Evolutionary conservation across 345 rosid genomes (phyloP).

Genomic region (Eucalyptus paniculata): DNA sequence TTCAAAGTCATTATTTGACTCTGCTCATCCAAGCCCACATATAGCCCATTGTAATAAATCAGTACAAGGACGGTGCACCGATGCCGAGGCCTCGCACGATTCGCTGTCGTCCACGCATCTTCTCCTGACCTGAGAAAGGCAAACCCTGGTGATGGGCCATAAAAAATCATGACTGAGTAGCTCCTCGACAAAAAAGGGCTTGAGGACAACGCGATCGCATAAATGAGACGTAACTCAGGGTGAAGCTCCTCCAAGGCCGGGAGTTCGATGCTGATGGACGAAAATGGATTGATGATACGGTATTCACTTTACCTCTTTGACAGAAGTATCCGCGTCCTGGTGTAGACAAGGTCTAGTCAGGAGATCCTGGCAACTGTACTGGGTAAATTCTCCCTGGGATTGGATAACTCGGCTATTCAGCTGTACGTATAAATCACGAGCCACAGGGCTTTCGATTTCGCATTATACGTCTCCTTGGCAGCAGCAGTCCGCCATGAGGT

Average conservation of each 20-base stretch:
- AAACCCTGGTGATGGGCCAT: too few relatives aligned
- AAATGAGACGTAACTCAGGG: neutral
- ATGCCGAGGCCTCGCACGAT: rapidly evolving
- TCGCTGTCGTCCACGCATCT: neutral
- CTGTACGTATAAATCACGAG: neutral
- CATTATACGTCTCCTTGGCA: neutral
- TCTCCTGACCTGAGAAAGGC: too few relatives aligned
- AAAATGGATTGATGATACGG: neutral
- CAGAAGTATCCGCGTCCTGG: neutral
- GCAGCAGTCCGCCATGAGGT: neutral
- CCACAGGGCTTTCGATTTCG: neutral
- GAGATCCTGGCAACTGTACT: neutral
- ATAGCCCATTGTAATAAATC: neutral
- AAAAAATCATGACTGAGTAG: too few relatives aligned
- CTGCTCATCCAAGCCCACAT: neutral
- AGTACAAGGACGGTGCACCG: neutral
- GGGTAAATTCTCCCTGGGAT: neutral
- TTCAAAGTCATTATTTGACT: neutral
- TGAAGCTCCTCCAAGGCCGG: neutral
- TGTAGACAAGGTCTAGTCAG: neutral
- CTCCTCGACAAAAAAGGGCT: neutral
- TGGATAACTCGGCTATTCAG: neutral
- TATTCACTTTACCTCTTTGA: too few relatives aligned
- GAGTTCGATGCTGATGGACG: neutral
- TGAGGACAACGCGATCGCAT: neutral